phyloP scores from a whole-genome alignment of 2,329 filamentous ascomycete genomes.

The Colletotrichum theobromicola region DNA sequence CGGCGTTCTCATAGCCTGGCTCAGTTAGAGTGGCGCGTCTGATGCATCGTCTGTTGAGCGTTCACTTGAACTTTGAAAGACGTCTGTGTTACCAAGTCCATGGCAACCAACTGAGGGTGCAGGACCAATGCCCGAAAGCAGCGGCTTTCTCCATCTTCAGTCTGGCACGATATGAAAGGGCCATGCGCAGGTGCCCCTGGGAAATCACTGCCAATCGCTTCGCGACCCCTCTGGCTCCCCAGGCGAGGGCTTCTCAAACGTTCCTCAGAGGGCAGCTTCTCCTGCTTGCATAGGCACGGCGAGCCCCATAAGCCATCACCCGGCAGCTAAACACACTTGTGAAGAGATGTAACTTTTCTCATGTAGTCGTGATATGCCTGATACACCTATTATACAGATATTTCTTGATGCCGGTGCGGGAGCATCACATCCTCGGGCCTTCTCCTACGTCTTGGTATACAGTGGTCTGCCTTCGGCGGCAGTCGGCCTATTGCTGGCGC shows the following conservation, averaged over 20 bases:
- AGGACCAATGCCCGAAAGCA: neutral
- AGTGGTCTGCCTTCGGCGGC: neutral
- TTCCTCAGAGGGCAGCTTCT: neutral
- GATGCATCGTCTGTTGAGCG: neutral
- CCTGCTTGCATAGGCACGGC: neutral
- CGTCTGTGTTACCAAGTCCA: neutral
- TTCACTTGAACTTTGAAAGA: neutral
- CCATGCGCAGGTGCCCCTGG: neutral
- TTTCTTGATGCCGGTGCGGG: constrained; percentile 1
- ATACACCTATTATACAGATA: constrained; percentile 20
- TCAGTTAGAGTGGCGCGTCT: neutral
- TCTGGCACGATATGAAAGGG: neutral
- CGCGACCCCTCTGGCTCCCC: neutral
- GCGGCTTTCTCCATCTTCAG: neutral
- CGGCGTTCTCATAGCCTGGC: neutral
- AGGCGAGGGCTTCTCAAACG: neutral
- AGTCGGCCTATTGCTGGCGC: constrained; percentile 18
- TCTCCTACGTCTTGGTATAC: constrained; percentile 17
- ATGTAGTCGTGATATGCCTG: constrained; percentile 14
- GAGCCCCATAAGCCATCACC: neutral
- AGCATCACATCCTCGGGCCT: neutral
- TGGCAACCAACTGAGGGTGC: neutral
- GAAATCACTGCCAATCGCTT: neutral
- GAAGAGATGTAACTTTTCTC: constrained; percentile 12
- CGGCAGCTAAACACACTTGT: neutral